Evolutionary conservation across 169 alveolate genomes (phyloP).

Genomic region (Cyclospora cayetanensis): DNA sequence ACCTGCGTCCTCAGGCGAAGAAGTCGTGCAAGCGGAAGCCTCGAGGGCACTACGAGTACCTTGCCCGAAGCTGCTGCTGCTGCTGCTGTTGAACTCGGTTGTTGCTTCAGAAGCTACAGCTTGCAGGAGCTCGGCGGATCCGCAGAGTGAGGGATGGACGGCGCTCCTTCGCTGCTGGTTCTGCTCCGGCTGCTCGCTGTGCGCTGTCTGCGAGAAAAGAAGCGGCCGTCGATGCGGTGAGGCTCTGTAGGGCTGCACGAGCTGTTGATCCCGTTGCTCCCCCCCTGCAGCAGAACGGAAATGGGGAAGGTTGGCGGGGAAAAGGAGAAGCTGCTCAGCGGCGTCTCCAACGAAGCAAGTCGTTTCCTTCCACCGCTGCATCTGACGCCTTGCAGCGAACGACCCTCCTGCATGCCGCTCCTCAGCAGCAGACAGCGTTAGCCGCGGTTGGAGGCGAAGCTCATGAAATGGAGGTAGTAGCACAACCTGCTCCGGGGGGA

Average conservation of each 20-base stretch:
- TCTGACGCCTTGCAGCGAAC: background rate
- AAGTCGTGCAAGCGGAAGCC: too few relatives aligned
- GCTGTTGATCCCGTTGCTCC: background rate
- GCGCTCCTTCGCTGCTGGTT: background rate
- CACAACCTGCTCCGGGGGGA: too few relatives aligned
- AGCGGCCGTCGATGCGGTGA: background rate
- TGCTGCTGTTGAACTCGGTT: background rate
- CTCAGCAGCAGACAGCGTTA: background rate
- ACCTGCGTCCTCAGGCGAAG: too few relatives aligned
- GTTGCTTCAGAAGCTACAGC: too few relatives aligned
- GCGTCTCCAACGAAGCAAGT: background rate
- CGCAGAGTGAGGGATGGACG: background rate
- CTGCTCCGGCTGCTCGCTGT: background rate
- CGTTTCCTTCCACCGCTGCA: conserved; percentile 2
- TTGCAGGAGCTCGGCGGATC: background rate
- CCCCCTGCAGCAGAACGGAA: background rate
- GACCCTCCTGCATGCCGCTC: background rate
- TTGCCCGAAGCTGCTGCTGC: conserved; percentile 45
- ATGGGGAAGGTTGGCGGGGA: background rate
- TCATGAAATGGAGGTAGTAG: background rate
- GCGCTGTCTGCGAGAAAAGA: background rate
- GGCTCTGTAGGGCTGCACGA: background rate
- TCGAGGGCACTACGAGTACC: too few relatives aligned
- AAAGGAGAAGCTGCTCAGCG: background rate
- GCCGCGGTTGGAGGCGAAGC: background rate